These are phyloP conservation scores for Raphanus raphanistrum DNA, from an alignment of 345 rosid genomes.

Conservation along the genomic window DNA sequence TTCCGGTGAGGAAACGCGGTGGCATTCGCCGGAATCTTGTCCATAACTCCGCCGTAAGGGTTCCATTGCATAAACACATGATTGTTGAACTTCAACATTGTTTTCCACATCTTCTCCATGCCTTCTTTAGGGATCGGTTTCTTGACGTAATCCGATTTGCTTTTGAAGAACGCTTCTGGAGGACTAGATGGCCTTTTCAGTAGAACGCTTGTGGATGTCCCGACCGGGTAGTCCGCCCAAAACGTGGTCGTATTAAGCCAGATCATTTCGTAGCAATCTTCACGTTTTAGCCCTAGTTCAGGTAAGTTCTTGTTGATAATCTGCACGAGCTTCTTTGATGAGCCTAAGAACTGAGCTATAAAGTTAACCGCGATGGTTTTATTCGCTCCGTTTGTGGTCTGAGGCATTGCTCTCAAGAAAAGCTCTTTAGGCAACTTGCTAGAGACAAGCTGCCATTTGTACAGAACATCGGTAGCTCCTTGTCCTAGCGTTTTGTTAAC, in stretches of 20 bases:
- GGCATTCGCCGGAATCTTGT: conserved; percentile 31
- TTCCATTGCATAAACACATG: conserved; percentile 37
- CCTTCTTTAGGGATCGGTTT: conserved; percentile 28
- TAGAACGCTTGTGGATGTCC: conserved; percentile 32
- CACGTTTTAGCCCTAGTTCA: conserved; percentile 39
- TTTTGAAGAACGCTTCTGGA: conserved; percentile 32
- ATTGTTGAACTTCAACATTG: conserved; percentile 32
- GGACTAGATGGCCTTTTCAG: conserved; percentile 23
- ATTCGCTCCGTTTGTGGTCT: neutral
- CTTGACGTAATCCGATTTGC: conserved; percentile 51
- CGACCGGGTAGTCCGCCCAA: conserved; percentile 28
- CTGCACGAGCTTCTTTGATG: conserved; percentile 24
- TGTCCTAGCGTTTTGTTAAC: conserved; percentile 38
- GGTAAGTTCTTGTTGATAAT: conserved; percentile 37
- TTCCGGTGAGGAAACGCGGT: conserved; percentile 57
- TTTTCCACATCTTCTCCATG: conserved; percentile 38
- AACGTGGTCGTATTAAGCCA: conserved; percentile 43
- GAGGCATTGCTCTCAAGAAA: conserved; percentile 41
- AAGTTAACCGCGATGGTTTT: conserved; percentile 38
- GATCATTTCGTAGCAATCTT: conserved; percentile 46
- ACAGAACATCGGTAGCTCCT: conserved; percentile 35
- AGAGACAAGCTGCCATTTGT: conserved; percentile 45
- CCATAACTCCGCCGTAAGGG: conserved; percentile 60
- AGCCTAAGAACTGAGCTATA: conserved; percentile 46
- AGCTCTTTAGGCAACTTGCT: conserved; percentile 33